Conservation (phyloP, 192 early-diverging fungal genomes). For the Podila minutissima region DNA sequence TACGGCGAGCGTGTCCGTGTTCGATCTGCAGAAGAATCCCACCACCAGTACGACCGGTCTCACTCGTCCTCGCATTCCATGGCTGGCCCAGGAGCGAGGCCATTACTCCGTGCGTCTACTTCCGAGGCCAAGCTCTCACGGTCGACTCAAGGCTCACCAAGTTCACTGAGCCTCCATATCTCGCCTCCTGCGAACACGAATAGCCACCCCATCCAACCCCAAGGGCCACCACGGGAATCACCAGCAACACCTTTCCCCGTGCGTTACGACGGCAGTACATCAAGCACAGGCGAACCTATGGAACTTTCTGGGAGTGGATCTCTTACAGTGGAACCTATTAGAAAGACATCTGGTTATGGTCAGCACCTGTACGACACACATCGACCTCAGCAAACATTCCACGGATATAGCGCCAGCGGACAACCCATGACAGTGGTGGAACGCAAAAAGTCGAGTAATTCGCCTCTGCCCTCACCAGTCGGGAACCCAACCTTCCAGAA, state of each 20-base stretch:
- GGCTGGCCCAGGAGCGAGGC: not conserved
- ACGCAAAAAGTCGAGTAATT: conserved; percentile 17
- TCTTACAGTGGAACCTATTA: not conserved
- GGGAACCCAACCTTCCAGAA: conserved; percentile 35
- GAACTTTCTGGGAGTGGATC: conserved; percentile 2
- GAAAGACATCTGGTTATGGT: not conserved
- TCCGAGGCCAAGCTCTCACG: conserved; percentile 19
- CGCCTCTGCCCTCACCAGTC: conserved; percentile 34
- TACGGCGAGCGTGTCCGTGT: conserved; percentile 14
- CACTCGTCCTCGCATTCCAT: not conserved
- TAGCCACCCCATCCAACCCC: not conserved
- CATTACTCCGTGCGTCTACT: conserved; percentile 11
- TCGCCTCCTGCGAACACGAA: not conserved
- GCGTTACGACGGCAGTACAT: not conserved
- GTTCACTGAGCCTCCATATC: conserved; percentile 11
- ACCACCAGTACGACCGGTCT: not conserved
- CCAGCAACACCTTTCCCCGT: conserved; percentile 34
- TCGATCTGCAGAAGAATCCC: conserved; percentile 24
- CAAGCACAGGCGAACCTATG: not conserved
- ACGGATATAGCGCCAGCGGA: conserved; percentile 9
- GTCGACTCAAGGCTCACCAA: not conserved
- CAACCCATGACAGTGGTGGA: not conserved
- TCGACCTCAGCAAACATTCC: conserved; percentile 16
- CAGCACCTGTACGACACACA: conserved; percentile 4
- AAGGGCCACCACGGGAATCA: conserved; percentile 15